Evolutionary conservation across 441 rosid species (phyloP).

Genomic region (Aquilaria agallochum): DNA sequence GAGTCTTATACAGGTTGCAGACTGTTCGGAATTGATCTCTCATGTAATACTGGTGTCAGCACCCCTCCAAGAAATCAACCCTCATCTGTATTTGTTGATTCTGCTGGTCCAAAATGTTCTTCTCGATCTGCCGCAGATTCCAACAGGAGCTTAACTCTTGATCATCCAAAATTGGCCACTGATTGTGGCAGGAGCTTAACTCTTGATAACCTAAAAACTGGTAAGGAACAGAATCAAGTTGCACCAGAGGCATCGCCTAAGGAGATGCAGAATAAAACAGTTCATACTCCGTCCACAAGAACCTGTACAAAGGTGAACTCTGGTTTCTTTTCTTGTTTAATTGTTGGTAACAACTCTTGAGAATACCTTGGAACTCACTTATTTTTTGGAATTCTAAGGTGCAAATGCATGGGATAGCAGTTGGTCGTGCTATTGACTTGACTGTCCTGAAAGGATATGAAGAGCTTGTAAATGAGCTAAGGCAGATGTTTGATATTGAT

Average conservation of each 20-base stretch:
- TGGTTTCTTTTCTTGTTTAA: background rate
- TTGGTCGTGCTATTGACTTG: conserved; percentile 86
- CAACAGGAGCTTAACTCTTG: conserved; percentile 36
- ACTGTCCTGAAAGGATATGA: conserved; percentile 57
- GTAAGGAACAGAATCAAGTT: conserved; percentile 36
- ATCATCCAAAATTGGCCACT: conserved; percentile 20
- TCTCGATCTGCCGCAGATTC: conserved; percentile 24
- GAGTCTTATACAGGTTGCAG: conserved; percentile 54
- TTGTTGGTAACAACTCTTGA: background rate
- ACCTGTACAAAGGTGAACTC: conserved; percentile 68
- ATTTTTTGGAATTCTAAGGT: conserved; percentile 40
- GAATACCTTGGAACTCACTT: background rate
- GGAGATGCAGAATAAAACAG: conserved; percentile 37
- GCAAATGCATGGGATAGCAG: conserved; percentile 91
- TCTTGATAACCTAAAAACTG: conserved; percentile 27
- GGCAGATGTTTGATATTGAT: conserved; percentile 79
- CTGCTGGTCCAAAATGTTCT: conserved; percentile 19
- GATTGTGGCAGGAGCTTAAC: conserved; percentile 27
- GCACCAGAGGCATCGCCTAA: conserved; percentile 20
- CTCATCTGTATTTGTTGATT: conserved; percentile 13
- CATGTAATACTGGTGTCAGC: conserved; percentile 22
- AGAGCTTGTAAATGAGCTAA: conserved; percentile 62
- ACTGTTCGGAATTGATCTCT: conserved; percentile 77
- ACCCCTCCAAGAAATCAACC: conserved; percentile 34
- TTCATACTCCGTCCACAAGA: conserved; percentile 38